phyloP scores from a whole-genome alignment of 176 grass and related monocot species.

The Melocanna baccifera region DNA sequence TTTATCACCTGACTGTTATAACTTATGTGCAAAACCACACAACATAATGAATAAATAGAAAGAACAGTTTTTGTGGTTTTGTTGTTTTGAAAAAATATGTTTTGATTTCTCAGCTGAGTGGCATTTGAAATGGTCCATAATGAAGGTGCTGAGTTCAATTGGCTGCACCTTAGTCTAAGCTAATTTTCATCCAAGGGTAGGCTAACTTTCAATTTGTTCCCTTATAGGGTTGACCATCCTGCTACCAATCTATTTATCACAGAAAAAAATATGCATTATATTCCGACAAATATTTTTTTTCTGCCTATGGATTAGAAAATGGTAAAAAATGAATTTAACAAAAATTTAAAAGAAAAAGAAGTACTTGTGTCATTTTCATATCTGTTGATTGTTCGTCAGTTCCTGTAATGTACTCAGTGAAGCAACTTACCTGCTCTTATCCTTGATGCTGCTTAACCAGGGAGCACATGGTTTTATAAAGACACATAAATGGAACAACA shows the following conservation, averaged over 20 bases:
- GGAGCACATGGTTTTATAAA: constrained; percentile 96
- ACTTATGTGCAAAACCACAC: background rate
- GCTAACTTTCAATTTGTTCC: background rate
- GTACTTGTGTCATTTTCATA: background rate
- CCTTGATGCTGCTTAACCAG: constrained; percentile 38
- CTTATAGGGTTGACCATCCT: background rate
- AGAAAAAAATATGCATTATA: background rate
- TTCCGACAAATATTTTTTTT: background rate
- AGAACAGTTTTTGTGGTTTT: background rate
- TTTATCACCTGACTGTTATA: background rate
- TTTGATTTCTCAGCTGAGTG: background rate
- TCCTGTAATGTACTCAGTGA: constrained; percentile 16
- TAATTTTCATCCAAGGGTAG: background rate
- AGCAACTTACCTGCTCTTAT: constrained; percentile 24
- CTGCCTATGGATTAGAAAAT: constrained; percentile 3
- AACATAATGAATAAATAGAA: background rate
- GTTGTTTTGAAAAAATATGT: background rate
- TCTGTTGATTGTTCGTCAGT: background rate
- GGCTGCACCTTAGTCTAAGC: background rate
- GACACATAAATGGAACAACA: constrained; percentile 84
- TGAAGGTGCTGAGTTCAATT: background rate
- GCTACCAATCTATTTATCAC: background rate
- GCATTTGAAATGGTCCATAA: background rate
- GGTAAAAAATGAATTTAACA: background rate
- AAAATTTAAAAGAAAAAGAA: background rate